Conservation (phyloP, 1,139 yeast species). For the Blastobotrys serpentis region DNA sequence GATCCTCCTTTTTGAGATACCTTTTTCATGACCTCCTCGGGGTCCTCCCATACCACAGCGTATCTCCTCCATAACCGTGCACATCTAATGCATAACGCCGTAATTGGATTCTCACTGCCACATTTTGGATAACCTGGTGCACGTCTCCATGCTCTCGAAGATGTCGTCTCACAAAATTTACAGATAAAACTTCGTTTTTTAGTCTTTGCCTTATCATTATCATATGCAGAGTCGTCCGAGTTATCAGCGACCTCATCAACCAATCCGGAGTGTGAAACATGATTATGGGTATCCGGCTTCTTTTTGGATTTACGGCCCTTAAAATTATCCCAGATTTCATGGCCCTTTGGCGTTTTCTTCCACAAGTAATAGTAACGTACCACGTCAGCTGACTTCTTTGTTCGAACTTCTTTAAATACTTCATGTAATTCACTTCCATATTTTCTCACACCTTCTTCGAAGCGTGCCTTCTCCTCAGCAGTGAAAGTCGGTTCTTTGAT, state of each 20-base stretch:
- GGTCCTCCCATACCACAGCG: constrained; percentile 87
- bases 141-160: constrained; percentile 65
- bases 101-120: constrained; percentile 35
- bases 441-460: constrained; percentile 72
- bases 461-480: constrained; percentile 58
- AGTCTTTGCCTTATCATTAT: constrained; percentile 46
- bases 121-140: constrained; percentile 61
- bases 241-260: constrained; percentile 59
- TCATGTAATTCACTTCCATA: constrained; percentile 81
- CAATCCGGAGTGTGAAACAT: constrained; percentile 28
- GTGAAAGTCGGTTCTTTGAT: constrained; percentile 76
- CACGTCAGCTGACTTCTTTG: constrained; percentile 71
- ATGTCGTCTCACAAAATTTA: constrained; percentile 59
- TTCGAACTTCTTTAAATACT: constrained; percentile 63
- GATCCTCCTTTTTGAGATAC: constrained; percentile 47
- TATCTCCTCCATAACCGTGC: constrained; percentile 90
- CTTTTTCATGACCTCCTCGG: constrained; percentile 62
- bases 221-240: constrained; percentile 72
- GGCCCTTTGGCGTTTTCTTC: constrained; percentile 83
- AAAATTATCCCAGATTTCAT: constrained; percentile 76
- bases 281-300: constrained; percentile 37
- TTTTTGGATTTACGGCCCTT: constrained; percentile 60
- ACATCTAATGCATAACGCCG: constrained; percentile 80
- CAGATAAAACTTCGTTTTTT: constrained; percentile 50
- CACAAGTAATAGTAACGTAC: constrained; percentile 85